Base-by-base conservation (phyloP, 2,329 filamentous ascomycete species). In the Zasmidium cellare region DNA sequence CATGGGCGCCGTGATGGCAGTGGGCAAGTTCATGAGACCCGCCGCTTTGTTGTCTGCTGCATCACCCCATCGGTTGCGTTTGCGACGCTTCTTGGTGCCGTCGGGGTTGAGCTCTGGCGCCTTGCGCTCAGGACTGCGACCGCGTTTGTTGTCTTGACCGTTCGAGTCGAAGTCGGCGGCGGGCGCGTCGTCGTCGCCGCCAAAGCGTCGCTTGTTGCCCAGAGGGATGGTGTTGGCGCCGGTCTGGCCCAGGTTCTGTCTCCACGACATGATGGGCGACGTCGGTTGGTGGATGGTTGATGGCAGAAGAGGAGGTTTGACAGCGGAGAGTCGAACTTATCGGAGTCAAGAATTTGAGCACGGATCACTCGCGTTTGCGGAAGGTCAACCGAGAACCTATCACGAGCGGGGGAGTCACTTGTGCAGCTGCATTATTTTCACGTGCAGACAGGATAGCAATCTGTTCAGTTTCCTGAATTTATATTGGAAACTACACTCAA, bases 41-140 rank as follows among this genome's bases (percentile, higher is more conserved):
- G 94, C 94, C 59, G 94, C 94, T 83, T 99, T 99, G 80, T 99
- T 99, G 79, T 99, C 94, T 55, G 91, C 89, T 61, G 91, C 91
- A 77, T 97, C 93, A 66, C 94, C 94, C 94, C 94, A 99, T 74
- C 94, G 88, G 76, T 99, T 99, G 75, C 93, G 89, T 88, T 97
- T 97, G 87, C 96, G 97, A 76, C 94, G 91, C 70, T 89, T 89
- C 74, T 90, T 90, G 62, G 88, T 85, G 58, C 91, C 93, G 77
- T 97, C 92, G 35, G 76, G 69, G 60, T 75, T 72, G 47, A 76
- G 63, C 58, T 76, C 73, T 59, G 67, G 64, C 59, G 51, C 47
- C 35, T 60, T 64, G 53, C 63, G 67, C 58, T 68, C 87, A 58
- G 93, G 93, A 76, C 94, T 97, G 76, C 94, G 90, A 71, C 94